Base-by-base conservation (phyloP, 345 rosid species). In the Odontarrhena argentea region DNA sequence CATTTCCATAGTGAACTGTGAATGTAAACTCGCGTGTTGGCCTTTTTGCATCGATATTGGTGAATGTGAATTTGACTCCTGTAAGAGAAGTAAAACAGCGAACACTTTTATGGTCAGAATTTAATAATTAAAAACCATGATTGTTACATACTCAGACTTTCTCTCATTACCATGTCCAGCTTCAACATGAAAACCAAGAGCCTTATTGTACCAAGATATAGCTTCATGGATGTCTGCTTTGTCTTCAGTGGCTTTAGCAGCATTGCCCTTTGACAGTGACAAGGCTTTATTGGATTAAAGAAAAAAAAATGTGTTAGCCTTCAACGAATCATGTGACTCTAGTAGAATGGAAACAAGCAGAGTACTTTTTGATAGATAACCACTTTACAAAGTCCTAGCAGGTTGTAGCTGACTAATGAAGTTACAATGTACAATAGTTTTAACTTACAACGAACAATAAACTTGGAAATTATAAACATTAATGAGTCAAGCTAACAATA, bases 31-130 rank as follows among this genome's bases (percentile, higher is more conserved):
- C 81, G 12, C 76, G 63, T 52, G 76, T 65, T 43, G 80, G 89
- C 73, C 73, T 79, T 75, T 76, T 63, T 60, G 70, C 51, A 73
- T 82, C 78, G 35, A 88, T 77, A 59, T 83, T 78, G 52, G 63
- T 80, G 76, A 91, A 88, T 50, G 80, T 84, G 82, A 94, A 94
- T 75, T 82, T 91, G 14, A 94, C 93, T 60, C 99, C 99, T 94
- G 67, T 44, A 36, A 73, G 67, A 62, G 52, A 54, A 48, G 61
- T 25, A 37, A 74, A 57, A 36, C 22, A 47, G 47, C 37, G 68
- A 74, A 66, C 46, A 54, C 22, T 4, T 14, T 4, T n/a, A 12
- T 7, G 41, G 48, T 53, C 43, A 61, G 66, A 13, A 14, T 55
- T 59, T 13, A n/a, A 63, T 18, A 26, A 63, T 13, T 37, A 13